phyloP scores from a whole-genome alignment of 2,329 filamentous ascomycete genomes.

The Xylariaceae sp. region DNA sequence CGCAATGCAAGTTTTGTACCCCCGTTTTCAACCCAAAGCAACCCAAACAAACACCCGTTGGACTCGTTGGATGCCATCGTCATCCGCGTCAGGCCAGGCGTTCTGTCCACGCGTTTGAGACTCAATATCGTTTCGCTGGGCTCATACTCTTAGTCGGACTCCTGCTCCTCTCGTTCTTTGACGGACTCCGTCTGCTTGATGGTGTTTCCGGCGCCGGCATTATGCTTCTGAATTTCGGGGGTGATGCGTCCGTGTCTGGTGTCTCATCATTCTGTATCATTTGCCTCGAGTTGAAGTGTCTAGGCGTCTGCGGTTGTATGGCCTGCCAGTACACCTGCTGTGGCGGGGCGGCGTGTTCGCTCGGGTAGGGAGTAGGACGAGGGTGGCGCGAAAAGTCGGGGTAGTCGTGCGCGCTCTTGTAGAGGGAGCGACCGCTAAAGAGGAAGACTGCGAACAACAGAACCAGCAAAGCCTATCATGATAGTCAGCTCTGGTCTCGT shows the following conservation, averaged over 20 bases:
- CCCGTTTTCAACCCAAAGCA: too few species aligned
- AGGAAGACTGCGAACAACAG: slow-evolving; percentile 28
- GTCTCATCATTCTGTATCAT: slow-evolving; percentile 28
- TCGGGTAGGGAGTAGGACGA: slow-evolving; percentile 19
- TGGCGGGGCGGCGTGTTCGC: slow-evolving; percentile 14
- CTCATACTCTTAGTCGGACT: slow-evolving; percentile 40
- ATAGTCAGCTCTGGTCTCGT: slow-evolving; percentile 12
- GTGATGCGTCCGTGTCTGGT: slow-evolving; percentile 51
- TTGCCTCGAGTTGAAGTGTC: slow-evolving; percentile 19
- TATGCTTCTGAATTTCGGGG: slow-evolving; percentile 34
- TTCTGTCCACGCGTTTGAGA: background rate
- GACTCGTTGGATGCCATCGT: too few species aligned
- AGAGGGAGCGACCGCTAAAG: slow-evolving; percentile 31
- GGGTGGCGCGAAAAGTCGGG: slow-evolving; percentile 21
- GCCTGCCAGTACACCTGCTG: slow-evolving; percentile 31
- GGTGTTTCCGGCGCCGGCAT: slow-evolving; percentile 40
- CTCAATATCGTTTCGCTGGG: slow-evolving; percentile 43
- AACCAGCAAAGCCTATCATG: slow-evolving; percentile 24
- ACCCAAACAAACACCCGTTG: too few species aligned
- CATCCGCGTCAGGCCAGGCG: too few species aligned
- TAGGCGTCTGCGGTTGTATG: slow-evolving; percentile 30
- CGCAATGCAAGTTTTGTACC: too few species aligned
- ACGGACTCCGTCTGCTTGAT: slow-evolving; percentile 33
- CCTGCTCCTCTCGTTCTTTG: slow-evolving; percentile 46
- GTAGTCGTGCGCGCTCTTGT: slow-evolving; percentile 26